Evolutionary conservation across 2,329 filamentous ascomycete genomes (phyloP), one percentile per base, ranked within the genome.

Genomic region (Trichoderma sp.): DNA sequence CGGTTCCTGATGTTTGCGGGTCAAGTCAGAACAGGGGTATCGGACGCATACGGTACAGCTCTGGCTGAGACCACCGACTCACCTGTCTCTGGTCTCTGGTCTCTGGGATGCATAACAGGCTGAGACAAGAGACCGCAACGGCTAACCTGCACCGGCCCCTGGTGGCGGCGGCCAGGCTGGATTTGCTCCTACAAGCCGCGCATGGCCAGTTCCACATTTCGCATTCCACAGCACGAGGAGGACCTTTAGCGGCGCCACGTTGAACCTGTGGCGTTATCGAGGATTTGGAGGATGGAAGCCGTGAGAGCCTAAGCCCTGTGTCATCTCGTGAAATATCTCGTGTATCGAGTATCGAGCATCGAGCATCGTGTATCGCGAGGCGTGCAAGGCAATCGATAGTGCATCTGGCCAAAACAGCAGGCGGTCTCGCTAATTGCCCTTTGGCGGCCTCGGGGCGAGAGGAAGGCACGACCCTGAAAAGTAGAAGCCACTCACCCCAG

Each of bases 341-440:
- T 53, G 31, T 60, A 37, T 64, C 31, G 60, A 40, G 27, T 64
- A 37, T 63, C 47, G 11, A 3, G 33, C 4, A 35, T 35, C 33
- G 33, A 13, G 11, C 2, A 33, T 43, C 37, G 37, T 19, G 16
- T 43, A 43, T 43, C 40, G 3, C 21, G 33, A 27, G 24, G 33
- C 35, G 40, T 29, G 31, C 33, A 27, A 21, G 29, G 16, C 53
- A 31, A 56, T 56, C 53, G 53, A 56, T 56, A 56, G 52, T 40
- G 21, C 49, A 53, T 16, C 16, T 57, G 27, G 53, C 63, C 35
- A 61, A 61, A 68, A 21, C 47, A 68, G 64, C 55, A 67, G 64
- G 64, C 64, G 64, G 64, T 59, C 27, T 60, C 57, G 57, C 37
- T 35, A 55, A 35, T n/a, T n/a, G 24, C 27, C 55, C 16, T 14